Evolutionary conservation across 2,329 filamentous ascomycete genomes (phyloP), one percentile per base, ranked within the genome.

Genomic region (Capronia americana): DNA sequence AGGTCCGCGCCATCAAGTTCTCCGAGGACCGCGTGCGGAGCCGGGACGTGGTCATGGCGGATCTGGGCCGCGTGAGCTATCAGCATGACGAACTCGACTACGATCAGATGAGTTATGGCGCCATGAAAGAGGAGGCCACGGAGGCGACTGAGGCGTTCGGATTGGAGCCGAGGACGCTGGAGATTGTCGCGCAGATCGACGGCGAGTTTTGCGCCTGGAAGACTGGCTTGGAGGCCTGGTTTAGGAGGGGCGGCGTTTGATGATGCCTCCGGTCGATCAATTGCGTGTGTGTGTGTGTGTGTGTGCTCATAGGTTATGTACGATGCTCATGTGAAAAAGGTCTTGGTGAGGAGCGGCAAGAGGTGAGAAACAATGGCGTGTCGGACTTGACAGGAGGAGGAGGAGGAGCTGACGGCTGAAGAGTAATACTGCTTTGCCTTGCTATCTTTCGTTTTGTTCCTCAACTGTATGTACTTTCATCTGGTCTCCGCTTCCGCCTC

Each of bases 171-270:
- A 26, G 41, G 8, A 56, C 51, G 38, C 10, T 65, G 57, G 57
- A 61, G 44, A 53, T 65, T 41, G 53, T 26, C 8, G 63, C 63
- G 28, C 50, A 65, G 46, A 48, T 65, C 3, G 57, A 65, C 10
- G 57, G 63, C n/a, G 48, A 65, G 48, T 61, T 65, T 26, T 61
- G 63, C 34, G 63, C 63, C 17, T 61, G 63, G 63, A 65, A 53
- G 50, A 61, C 58, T 6, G 63, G 63, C 11, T 26, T 65, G 57
- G 63, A 61, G 51, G 63, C 63, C 14, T 65, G 57, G 63, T 65
- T 65, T 23, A 46, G 63, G 32, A 50, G 63, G 32, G 63, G 63
- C 23, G 63, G 57, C 23, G 63, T 61, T 12, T 61, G 51, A 62
- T n/a, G 28, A 11, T 44, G n/a, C 55, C 46, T 17, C 24, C 48